These are phyloP conservation scores for Mycena citricolor DNA, from an alignment of 1,284 basidiomycete species.

Conservation along the genomic window DNA sequence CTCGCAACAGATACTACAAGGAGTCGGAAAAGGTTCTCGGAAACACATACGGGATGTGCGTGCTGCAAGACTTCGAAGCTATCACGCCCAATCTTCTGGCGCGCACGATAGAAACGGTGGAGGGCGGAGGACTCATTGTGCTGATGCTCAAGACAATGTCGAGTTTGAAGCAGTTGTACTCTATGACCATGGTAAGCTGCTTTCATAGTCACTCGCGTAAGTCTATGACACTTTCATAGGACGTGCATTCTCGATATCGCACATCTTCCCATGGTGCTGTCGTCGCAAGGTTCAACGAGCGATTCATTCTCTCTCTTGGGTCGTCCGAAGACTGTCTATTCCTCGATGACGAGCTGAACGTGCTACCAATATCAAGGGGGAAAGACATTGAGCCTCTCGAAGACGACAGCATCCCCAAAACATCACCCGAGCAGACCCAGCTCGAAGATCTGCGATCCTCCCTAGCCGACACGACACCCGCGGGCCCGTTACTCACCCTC, in stretches of 20 bases:
- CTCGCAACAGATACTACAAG: constrained; percentile 61
- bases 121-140: constrained; percentile 94
- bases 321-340: constrained; percentile 90
- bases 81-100: constrained; percentile 97
- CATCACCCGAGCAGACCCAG: constrained; percentile 55
- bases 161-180: constrained; percentile 90
- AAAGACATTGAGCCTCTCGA: constrained; percentile 83
- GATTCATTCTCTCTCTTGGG: constrained; percentile 93
- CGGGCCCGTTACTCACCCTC: constrained; percentile 90
- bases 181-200: constrained; percentile 89
- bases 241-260: constrained; percentile 91
- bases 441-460: constrained; percentile 82
- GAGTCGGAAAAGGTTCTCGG: constrained; percentile 96
- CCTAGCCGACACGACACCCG: constrained; percentile 82
- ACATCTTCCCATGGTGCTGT: constrained; percentile 90
- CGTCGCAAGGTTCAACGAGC: constrained; percentile 95
- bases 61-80: constrained; percentile 98
- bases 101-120: constrained; percentile 96
- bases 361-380: constrained; percentile 93
- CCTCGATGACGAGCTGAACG: constrained; percentile 97
- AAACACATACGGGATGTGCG: constrained; percentile 97
- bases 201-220: background rate
- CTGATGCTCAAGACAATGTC: constrained; percentile 95
- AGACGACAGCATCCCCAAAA: constrained; percentile 45
- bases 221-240: constrained; percentile 45